Evolutionary conservation across 768 basidiomycete species (phyloP), one percentile per base, ranked within the genome.

Genomic region (Fomitopsis pulvina): DNA sequence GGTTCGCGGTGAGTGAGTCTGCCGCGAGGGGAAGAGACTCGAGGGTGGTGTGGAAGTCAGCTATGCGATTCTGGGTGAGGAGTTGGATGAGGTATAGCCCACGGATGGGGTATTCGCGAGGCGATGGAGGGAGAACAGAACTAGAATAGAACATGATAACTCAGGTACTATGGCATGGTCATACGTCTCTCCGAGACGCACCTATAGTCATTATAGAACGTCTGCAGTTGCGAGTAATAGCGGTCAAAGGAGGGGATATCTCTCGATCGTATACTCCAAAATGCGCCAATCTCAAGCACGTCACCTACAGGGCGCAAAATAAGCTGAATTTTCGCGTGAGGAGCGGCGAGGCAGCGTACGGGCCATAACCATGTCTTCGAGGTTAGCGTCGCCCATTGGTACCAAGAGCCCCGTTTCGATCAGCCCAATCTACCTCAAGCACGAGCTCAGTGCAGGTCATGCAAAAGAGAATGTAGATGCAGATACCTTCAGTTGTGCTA

Each of bases 11-110:
- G 53, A 85, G 81, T 40, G 76, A 76, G 54, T 85, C 83, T 0
- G 86, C 80, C 37, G 80, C 78, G 29, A 81, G 64, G 2, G 84
- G 83, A 26, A 99, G 79, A 30, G 90, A 88, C 66, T 99, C 95
- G 42, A 99, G 80, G 11, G 92, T 85, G 20, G 93, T 96, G 67
- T 99, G 95, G 72, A 98, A 98, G 66, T 95, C 91, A 28, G 95
- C 93, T 58, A 97, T 95, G 63, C 92, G 85, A 68, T 96, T 96
- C 65, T 92, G 90, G 8, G 91, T 92, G 60, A 99, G 83, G 52
- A 97, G 81, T 41, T 90, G 87, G 63, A 97, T 92, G 66, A 99
- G 88, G 64, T 95, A 87, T 28, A 99, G 82, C 5, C 94, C 93
- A 43, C 90, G 85, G 51, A 96, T 83, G 41, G 92, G 80, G 56